phyloP scores from a whole-genome alignment of 805 yeast species.

The Pichia californica region DNA sequence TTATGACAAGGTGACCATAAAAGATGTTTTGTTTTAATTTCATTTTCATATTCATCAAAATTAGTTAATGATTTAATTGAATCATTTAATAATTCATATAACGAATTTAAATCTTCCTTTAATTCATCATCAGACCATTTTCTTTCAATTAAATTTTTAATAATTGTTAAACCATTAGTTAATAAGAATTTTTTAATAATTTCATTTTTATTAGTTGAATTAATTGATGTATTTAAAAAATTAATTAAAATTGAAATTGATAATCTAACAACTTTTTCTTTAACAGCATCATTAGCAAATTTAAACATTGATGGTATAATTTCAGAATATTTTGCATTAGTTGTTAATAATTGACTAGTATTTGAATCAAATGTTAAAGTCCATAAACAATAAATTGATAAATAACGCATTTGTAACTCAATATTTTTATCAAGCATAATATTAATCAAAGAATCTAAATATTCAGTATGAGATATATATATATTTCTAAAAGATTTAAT shows the following conservation, averaged over 20 bases:
- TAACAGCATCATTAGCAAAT: conserved; percentile 74
- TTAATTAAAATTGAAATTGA: conserved; percentile 70
- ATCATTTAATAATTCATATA: conserved; percentile 57
- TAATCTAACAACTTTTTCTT: conserved; percentile 85
- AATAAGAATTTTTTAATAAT: conserved; percentile 61
- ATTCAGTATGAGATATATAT: conserved; percentile 38
- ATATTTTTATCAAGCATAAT: conserved; percentile 38
- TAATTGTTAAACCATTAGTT: conserved; percentile 65
- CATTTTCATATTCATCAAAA: conserved; percentile 85
- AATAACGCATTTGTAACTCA: conserved; percentile 78
- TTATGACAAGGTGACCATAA: conserved; percentile 91
- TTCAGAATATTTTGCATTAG: conserved; percentile 46
- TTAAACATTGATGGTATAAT: conserved; percentile 46
- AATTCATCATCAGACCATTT: conserved; percentile 96
- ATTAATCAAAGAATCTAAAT: conserved; percentile 43
- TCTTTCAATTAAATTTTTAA: conserved; percentile 68
- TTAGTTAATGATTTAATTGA: conserved; percentile 78
- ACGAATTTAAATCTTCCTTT: conserved; percentile 56
- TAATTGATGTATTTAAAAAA: conserved; percentile 33
- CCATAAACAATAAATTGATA: conserved; percentile 76
- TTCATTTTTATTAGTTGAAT: conserved; percentile 31
- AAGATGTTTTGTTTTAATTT: conserved; percentile 69
- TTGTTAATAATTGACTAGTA: conserved; percentile 32
- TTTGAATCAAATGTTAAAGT: conserved; percentile 65
- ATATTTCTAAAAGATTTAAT: conserved; percentile 45